Evolutionary conservation across 1,139 yeast species (phyloP), one percentile per base, ranked within the genome.

Genomic region (Kodamaea sp.): DNA sequence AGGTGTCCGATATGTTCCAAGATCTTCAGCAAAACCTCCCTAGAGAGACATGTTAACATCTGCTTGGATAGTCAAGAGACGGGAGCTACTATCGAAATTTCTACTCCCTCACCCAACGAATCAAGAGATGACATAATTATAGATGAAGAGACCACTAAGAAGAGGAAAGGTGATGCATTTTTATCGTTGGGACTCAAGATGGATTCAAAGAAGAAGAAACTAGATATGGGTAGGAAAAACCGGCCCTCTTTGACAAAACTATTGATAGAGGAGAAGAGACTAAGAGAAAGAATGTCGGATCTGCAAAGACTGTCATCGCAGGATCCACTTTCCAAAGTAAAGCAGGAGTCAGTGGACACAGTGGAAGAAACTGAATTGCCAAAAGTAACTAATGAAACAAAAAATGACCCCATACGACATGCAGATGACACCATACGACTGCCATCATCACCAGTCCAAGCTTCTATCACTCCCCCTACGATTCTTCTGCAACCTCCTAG

Each of bases 11-110:
- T 70, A 14, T 70, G 76, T 41, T 43, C 46, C 22, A 53, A 57
- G 37, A 28, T 23, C 7, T 51, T 65, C 18, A 49, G 59, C 3
- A 36, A 39, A 8, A 39, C 37, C 3, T 48, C 55, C 10, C 51
- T 70, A 9, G 73, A 67, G 39, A 48, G 62, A n/a, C 76, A 70
- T 38, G 76, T 69, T 8, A 70, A 70, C 37, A 38, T 48, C 10
- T 66, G 72, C 37, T 51, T 66, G 34, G 72, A 66, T 32, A 47
- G 50, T 4, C 55, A 44, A 20, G 57, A 48, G 25, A 31, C 34
- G 14, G 28, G 21, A 2, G 22, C 18, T 10, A 15, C 16, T 28
- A 24, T 18, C n/a, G 28, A 28, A 8, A 9, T 12, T 2, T 10
- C 26, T 8, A 21, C 35, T 8, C n/a, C n/a, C n/a, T 24, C 32